Conservation (phyloP, 306 rosid genomes). For the Medicago arabica region DNA sequence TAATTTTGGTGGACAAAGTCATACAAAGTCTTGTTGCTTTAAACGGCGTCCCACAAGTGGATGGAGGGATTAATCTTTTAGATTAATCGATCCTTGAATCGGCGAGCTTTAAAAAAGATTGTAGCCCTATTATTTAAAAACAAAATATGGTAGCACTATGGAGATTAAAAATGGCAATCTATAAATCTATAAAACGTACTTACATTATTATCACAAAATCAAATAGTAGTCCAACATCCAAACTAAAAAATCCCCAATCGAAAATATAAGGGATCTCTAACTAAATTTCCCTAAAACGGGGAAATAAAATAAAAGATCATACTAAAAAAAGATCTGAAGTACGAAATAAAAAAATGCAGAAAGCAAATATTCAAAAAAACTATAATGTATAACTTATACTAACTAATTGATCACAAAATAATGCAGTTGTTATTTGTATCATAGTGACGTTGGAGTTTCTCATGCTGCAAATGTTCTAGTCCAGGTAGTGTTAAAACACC, state of each 20-base stretch:
- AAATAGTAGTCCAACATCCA: not conserved
- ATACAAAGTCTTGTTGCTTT: too few species aligned
- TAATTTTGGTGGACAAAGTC: too few species aligned
- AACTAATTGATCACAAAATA: not conserved
- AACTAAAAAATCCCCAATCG: not conserved
- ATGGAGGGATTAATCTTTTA: too few species aligned
- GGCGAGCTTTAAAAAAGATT: too few species aligned
- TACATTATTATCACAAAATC: not conserved
- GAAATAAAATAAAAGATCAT: not conserved
- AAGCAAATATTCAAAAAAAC: not conserved
- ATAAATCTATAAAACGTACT: too few species aligned
- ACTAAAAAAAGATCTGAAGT: too few species aligned
- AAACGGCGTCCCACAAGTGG: too few species aligned
- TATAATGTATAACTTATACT: not conserved
- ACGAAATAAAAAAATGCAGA: not conserved
- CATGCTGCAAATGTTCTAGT: not conserved
- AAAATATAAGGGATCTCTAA: not conserved
- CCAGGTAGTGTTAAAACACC: not conserved
- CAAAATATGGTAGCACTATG: too few species aligned
- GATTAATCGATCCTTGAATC: too few species aligned
- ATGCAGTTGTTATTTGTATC: not conserved
- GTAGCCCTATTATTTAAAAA: too few species aligned
- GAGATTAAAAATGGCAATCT: too few species aligned
- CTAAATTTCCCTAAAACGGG: not conserved
- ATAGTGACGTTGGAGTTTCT: not conserved